These are phyloP conservation scores for Papiliotrema laurentii DNA, from an alignment of 1,284 basidiomycete genomes.

Conservation along the genomic window DNA sequence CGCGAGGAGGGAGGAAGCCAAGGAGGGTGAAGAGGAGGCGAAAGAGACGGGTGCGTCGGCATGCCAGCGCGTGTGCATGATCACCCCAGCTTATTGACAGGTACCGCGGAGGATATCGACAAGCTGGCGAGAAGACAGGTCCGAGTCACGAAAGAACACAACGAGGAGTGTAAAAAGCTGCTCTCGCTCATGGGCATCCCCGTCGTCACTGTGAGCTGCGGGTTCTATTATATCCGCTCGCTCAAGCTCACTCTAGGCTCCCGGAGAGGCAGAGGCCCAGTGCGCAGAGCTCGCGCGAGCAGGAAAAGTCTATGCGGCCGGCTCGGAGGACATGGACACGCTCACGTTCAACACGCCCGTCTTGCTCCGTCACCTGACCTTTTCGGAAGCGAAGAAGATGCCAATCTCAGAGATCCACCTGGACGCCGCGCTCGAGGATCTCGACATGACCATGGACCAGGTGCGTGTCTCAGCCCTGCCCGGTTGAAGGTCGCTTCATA, in stretches of 20 bases:
- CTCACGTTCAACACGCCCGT: slow-evolving; percentile 92
- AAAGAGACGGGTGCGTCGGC: slow-evolving; percentile 74
- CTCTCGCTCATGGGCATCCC: slow-evolving; percentile 96
- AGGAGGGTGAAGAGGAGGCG: slow-evolving; percentile 90
- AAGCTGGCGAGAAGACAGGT: slow-evolving; percentile 87
- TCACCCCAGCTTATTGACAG: slow-evolving; percentile 35
- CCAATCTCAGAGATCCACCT: slow-evolving; percentile 95
- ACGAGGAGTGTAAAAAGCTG: slow-evolving; percentile 87
- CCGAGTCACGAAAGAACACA: slow-evolving; percentile 91
- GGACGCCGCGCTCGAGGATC: slow-evolving; percentile 73
- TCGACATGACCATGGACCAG: slow-evolving; percentile 87
- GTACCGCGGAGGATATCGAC: slow-evolving; percentile 87
- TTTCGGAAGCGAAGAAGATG: slow-evolving; percentile 97
- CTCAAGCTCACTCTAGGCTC: slow-evolving; percentile 61
- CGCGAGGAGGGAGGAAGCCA: slow-evolving; percentile 84
- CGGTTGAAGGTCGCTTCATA: not conserved
- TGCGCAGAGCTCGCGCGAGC: slow-evolving; percentile 95
- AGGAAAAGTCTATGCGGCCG: slow-evolving; percentile 95
- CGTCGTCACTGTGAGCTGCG: slow-evolving; percentile 66
- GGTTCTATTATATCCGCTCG: not conserved
- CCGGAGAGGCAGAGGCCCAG: slow-evolving; percentile 97
- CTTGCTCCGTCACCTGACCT: slow-evolving; percentile 91
- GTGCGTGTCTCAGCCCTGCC: slow-evolving; percentile 47
- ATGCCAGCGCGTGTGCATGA: not conserved
- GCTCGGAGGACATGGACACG: slow-evolving; percentile 99